Conservation (phyloP, 2,329 filamentous ascomycete species). For the Colletotrichum aenigma region DNA sequence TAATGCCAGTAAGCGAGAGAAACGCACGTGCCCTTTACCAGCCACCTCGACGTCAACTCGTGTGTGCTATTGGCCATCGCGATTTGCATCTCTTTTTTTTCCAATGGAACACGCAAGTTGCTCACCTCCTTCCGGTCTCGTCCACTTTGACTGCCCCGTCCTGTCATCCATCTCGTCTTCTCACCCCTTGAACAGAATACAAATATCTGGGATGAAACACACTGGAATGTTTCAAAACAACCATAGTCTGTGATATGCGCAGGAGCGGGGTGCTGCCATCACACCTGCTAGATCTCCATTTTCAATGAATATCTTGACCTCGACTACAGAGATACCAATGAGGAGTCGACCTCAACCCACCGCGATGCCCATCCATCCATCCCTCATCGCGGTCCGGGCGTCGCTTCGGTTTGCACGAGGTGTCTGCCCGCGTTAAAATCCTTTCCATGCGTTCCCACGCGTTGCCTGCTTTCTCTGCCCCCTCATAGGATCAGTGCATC, state of each 20-base stretch:
- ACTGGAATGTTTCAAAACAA: constrained; percentile 19
- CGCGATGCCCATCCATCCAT: background rate
- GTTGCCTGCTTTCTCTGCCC: background rate
- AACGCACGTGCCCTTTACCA: constrained; percentile 12
- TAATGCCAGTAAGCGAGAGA: background rate
- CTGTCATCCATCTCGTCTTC: background rate
- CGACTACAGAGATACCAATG: background rate
- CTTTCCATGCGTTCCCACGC: background rate
- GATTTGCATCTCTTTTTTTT: background rate
- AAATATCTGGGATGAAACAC: constrained; percentile 14
- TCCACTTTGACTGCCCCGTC: background rate
- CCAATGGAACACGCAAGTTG: background rate
- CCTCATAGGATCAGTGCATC: background rate
- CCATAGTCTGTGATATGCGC: background rate
- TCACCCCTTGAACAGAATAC: background rate
- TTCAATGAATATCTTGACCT: background rate
- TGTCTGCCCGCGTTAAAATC: background rate
- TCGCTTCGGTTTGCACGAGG: background rate
- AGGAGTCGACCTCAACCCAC: background rate
- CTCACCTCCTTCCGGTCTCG: background rate
- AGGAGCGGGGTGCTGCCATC: background rate
- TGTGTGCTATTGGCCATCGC: background rate
- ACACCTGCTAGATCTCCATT: background rate
- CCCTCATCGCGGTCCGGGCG: background rate
- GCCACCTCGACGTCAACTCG: constrained; percentile 2